These are phyloP conservation scores for Massarina eburnea DNA, from an alignment of 2,329 filamentous ascomycete species.

Conservation along the genomic window DNA sequence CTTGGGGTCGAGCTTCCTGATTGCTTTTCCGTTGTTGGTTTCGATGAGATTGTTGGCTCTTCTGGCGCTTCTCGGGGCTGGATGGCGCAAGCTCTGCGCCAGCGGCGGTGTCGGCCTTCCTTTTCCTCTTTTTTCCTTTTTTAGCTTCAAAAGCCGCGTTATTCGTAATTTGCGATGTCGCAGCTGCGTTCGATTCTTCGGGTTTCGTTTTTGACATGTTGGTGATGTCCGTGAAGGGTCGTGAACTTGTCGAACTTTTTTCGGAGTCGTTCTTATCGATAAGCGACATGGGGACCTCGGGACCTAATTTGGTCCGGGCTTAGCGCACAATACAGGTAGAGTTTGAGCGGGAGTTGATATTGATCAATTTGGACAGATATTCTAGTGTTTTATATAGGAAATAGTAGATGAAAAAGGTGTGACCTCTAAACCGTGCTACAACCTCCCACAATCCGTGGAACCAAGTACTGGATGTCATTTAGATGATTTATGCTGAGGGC, in stretches of 20 bases:
- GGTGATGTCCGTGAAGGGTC: neutral
- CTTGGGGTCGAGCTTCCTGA: neutral
- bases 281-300: conserved; percentile 3
- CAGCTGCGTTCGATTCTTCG: neutral
- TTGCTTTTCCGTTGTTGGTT: neutral
- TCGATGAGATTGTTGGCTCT: neutral
- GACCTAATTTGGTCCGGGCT: neutral
- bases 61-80: neutral
- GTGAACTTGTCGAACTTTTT: conserved; percentile 20
- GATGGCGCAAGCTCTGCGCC: neutral
- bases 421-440: too few species aligned
- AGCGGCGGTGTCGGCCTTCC: conserved; percentile 15
- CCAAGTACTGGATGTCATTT: too few species aligned
- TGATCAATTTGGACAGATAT: too few species aligned
- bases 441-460: too few species aligned
- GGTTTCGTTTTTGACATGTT: conserved; percentile 8
- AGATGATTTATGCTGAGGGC: too few species aligned
- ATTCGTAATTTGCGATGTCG: neutral
- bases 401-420: too few species aligned
- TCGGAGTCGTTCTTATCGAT: conserved; percentile 24
- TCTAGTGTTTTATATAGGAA: too few species aligned
- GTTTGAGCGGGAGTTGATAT: too few species aligned
- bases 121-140: conserved; percentile 38
- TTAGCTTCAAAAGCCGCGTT: conserved; percentile 9
- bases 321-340: too few species aligned